Conservation (phyloP, 2,329 filamentous ascomycete genomes). For the Ceratocystis papillata region DNA sequence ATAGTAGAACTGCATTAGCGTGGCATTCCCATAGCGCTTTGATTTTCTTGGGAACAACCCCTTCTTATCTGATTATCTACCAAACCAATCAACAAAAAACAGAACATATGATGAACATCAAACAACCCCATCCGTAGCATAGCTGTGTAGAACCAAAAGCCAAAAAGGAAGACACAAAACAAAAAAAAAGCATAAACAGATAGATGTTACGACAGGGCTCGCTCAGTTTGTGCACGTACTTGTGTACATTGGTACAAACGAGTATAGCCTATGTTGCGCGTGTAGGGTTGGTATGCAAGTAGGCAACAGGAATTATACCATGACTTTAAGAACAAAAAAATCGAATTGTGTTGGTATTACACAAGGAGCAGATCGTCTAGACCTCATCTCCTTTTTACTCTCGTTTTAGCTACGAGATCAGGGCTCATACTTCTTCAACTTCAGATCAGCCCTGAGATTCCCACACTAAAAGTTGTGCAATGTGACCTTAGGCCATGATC, state of each 20-base stretch:
- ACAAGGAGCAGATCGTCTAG: constrained; percentile 22
- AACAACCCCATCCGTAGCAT: constrained; percentile 2
- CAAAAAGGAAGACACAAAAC: neutral
- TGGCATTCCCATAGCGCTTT: neutral
- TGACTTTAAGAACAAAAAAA: constrained; percentile 22
- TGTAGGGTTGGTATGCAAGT: too few relatives aligned
- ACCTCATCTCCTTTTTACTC: constrained; percentile 17
- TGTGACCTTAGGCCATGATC: constrained; percentile 51
- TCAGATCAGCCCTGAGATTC: neutral
- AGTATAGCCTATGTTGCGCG: too few relatives aligned
- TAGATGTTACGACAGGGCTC: constrained; percentile 1
- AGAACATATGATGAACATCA: neutral
- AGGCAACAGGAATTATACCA: neutral
- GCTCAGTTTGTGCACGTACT: neutral
- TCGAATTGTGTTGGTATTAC: constrained; percentile 22
- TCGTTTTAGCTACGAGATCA: constrained; percentile 11
- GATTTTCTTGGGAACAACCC: neutral
- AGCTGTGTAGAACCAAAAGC: constrained; percentile 1
- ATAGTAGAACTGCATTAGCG: neutral
- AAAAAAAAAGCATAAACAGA: constrained; percentile 15
- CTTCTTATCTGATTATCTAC: constrained; percentile 3
- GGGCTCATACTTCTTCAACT: neutral
- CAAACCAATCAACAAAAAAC: neutral
- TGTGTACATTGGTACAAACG: neutral
- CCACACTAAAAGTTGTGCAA: constrained; percentile 1